Evolutionary conservation across 2,329 filamentous ascomycete species (phyloP).

Genomic region (Apiospora sp.): DNA sequence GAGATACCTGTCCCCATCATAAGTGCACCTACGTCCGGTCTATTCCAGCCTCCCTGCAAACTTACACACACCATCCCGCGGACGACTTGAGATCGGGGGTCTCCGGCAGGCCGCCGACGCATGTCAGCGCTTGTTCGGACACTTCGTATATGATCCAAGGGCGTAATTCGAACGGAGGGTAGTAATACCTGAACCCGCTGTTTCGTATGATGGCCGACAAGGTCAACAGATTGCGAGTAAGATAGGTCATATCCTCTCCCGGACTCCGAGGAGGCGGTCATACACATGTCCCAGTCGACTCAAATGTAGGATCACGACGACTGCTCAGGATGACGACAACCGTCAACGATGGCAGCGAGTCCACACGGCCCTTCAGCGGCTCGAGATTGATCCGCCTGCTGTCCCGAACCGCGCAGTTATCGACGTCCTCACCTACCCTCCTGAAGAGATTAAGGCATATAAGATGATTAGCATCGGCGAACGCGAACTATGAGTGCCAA

Average conservation of each 20-base stretch:
- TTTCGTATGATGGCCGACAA: conserved; percentile 39
- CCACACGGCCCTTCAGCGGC: too few relatives aligned
- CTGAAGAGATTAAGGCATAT: too few relatives aligned
- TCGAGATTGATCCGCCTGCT: too few relatives aligned
- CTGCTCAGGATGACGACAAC: too few relatives aligned
- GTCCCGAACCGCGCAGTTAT: too few relatives aligned
- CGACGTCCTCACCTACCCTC: too few relatives aligned
- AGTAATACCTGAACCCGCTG: conserved; percentile 36
- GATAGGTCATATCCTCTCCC: conserved; percentile 34
- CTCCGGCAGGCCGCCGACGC: not conserved
- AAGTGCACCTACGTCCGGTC: conserved; percentile 27
- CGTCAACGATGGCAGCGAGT: too few relatives aligned
- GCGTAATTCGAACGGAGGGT: conserved; percentile 37
- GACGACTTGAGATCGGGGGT: not conserved
- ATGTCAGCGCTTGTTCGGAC: conserved; percentile 26
- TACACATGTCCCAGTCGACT: conserved; percentile 39
- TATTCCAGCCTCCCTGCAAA: conserved; percentile 26
- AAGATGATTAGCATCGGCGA: too few relatives aligned
- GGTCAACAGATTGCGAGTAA: conserved; percentile 32
- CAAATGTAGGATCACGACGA: conserved; percentile 41
- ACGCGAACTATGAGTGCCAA: conserved; percentile 37
- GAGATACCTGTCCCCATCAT: conserved; percentile 26
- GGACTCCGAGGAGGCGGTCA: conserved; percentile 35
- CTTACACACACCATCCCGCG: not conserved
- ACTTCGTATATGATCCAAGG: conserved; percentile 38